Base-by-base conservation (phyloP, 768 basidiomycete species). In the Amylocystis lapponica region DNA sequence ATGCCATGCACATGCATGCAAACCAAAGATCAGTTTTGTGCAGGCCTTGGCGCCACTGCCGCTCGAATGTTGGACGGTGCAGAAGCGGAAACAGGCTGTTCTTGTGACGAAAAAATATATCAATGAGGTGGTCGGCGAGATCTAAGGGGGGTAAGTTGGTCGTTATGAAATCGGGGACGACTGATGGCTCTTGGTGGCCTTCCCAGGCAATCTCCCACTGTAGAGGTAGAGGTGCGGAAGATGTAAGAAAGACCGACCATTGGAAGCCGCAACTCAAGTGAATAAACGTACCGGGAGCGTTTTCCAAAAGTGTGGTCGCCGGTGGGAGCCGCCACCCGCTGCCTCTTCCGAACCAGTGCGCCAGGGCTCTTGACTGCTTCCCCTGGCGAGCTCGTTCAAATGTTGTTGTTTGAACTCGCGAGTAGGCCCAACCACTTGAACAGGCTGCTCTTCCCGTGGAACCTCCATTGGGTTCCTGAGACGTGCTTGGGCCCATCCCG, bases 21-120 rank as follows among this genome's bases (percentile, higher is more conserved):
- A 61, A 62, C 61, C 61, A 62, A 2, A 54, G 43, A 33, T 62
- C 60, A 25, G 21, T 41, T 21, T 39, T 49, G 33, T 54, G 42
- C 23, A 54, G 36, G 17, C 41, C 27, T 14, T 46, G 45, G 4
- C 27, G 30, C 53, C 53, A 54, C 23, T 54, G 53, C n/a, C 41
- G 48, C 26, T 54, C 47, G 21, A 54, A 54, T 6, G 53, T 54
- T 17, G 50, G 52, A 13, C 52, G 52, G 21, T 56, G 52, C 11
- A 53, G 48, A 14, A 56, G 32, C 49, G 87, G 86, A 42, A 79
- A 69, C 27, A 76, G 66, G 22, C 58, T 54, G 54, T 90, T 85
- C 38, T 71, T 60, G 46, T 80, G 68, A 2, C 63, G 50, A 52
- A 95, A 95, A 58, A 79, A 92, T 22, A 82, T 65, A 29, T 76